Percentiles rank a stretch among this genome's conserved stretches.
phyloP scores from a whole-genome alignment of 495 filamentous ascomycete species.

The Xylaria palmicola region DNA sequence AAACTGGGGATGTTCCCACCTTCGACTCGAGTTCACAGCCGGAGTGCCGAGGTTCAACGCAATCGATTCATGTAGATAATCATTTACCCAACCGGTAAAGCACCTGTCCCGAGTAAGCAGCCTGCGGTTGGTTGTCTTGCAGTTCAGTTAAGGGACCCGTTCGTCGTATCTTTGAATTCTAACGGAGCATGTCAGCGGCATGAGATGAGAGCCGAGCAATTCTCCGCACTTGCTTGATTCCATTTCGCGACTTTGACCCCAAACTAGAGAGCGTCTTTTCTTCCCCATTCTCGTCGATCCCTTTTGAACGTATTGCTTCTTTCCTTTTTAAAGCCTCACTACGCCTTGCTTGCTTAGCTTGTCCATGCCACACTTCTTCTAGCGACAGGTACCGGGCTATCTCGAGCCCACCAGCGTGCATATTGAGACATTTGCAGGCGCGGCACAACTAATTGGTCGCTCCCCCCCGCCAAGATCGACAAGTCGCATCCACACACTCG shows the following conservation, averaged over 20 bases:
- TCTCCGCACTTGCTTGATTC: too few relatives aligned
- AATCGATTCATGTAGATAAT: background rate
- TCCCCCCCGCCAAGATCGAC: slow-evolving; percentile 9
- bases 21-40: background rate
- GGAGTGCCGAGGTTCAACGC: slow-evolving; percentile 5
- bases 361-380: background rate
- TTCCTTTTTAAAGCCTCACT: background rate
- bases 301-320: background rate
- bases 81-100: slow-evolving; percentile 6
- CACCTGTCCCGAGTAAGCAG: background rate
- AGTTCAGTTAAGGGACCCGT: background rate
- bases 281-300: background rate
- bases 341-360: background rate
- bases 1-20: background rate
- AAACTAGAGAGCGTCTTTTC: background rate
- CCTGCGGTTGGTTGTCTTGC: background rate
- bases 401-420: background rate
- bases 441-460: background rate
- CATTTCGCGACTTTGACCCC: too few relatives aligned
- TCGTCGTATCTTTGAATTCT: too few relatives aligned
- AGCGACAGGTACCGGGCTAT: too few relatives aligned
- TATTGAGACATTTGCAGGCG: background rate
- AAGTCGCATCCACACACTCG: background rate
- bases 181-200: too few relatives aligned
- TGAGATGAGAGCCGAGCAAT: too few relatives aligned